These are phyloP conservation scores for Santalum album DNA, from an alignment of 164 flowering plant species.

Conservation along the genomic window DNA sequence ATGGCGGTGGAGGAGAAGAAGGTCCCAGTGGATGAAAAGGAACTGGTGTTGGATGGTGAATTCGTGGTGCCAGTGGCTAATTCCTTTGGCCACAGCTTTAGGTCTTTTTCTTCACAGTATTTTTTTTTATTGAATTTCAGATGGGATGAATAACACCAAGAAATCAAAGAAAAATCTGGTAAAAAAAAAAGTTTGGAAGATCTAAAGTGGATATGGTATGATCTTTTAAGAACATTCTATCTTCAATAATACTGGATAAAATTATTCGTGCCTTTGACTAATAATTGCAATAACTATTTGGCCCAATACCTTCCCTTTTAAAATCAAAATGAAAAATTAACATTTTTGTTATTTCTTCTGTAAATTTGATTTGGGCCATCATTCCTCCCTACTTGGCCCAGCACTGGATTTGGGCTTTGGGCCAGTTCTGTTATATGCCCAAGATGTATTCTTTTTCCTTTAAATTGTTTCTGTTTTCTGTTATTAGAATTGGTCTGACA, in stretches of 20 bases:
- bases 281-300: no score
- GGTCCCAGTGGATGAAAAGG: constrained; percentile 12
- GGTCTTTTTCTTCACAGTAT: constrained; percentile 15
- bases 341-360: no score
- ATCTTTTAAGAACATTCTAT: not conserved
- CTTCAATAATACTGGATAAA: not conserved
- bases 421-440: no score
- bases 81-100: constrained; percentile 55
- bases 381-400: no score
- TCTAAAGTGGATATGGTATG: not conserved
- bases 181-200: not conserved
- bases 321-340: no score
- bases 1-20: constrained; percentile 15
- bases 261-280: no score
- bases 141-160: no score
- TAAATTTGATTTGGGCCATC: no score
- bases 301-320: no score
- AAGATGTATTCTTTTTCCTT: no score
- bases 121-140: not conserved
- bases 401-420: no score
- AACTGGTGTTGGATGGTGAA: constrained; percentile 40
- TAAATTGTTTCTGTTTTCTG: not conserved
- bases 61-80: constrained; percentile 39
- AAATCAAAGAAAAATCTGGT: not conserved
- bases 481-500: not conserved